Evolutionary conservation across 768 basidiomycete genomes (phyloP), one percentile per base, ranked within the genome.

Genomic region (Leccinum ochraceum): DNA sequence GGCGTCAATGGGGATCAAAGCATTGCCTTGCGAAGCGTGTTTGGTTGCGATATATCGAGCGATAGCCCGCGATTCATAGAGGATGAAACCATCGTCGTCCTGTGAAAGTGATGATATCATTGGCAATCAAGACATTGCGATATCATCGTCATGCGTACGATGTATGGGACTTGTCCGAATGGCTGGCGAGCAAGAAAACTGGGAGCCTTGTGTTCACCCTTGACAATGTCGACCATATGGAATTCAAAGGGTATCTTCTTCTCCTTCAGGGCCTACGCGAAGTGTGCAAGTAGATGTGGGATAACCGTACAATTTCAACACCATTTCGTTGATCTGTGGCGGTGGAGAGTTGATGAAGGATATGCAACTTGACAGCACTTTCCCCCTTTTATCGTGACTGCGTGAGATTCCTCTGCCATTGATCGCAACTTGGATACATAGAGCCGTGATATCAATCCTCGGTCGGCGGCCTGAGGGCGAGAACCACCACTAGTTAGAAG

Each of bases 231-330:
- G 57, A 88, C 62, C 11, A 14, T 8, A 6, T 16, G 56, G 46
- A 86, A 71, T 64, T 83, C 80, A 69, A 81, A 88, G 0, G 83
- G 81, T 2, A 88, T 74, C 4, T 79, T 69, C 66, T 83, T 83
- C 72, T 88, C 86, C 65, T 79, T 77, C 59, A 83, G 71, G 4
- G 84, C 74, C 82, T 16, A 85, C 86, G n/a, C 80, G 80, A 20
- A 74, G 78, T 1, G 83, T 82, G 77, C 78, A 81, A 26, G 80
- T 78, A 1, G 83, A 83, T 14, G 26, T 59, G 3, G 60, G 20
- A 37, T 32, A 59, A 42, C 66, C 64, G 54, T 68, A 60, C 17
- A 69, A 54, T 16, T 67, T 63, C 34, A 70, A 49, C 51, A 70
- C 66, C 68, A 69, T 70, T 16, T 2, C 53, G 39, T 48, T 32